Evolutionary conservation across 345 rosid genomes (phyloP).

Genomic region (Erodium maritimum): DNA sequence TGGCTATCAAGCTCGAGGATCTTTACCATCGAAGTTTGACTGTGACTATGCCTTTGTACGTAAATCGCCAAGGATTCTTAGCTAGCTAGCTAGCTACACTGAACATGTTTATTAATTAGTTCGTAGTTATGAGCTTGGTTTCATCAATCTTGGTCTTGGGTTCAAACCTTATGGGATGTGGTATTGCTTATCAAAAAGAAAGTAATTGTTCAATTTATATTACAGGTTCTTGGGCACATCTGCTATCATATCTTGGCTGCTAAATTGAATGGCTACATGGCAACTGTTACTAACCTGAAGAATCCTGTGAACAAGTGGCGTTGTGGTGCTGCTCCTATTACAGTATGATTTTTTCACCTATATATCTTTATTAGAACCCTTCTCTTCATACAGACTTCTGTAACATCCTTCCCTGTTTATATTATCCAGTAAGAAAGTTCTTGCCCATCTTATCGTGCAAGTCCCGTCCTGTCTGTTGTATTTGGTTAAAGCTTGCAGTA

Average conservation of each 20-base stretch:
- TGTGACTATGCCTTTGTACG: conserved; percentile 96
- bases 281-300: conserved; percentile 81
- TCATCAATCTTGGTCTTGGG: no score
- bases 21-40: conserved; percentile 92
- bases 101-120: neutral
- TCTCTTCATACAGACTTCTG: neutral
- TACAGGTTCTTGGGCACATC: conserved; percentile 86
- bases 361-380: neutral
- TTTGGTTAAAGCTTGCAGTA: no score
- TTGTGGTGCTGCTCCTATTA: conserved; percentile 91
- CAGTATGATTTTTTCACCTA: conserved; percentile 41
- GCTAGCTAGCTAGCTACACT: neutral
- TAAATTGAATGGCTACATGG: conserved; percentile 93
- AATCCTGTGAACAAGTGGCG: conserved; percentile 91
- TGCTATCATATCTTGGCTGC: conserved; percentile 90
- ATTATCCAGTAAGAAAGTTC: neutral
- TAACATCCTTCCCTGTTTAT: neutral
- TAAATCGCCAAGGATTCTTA: conserved; percentile 8
- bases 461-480: neutral
- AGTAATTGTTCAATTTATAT: neutral
- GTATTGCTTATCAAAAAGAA: no score
- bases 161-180: no score
- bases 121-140: no score
- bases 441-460: neutral
- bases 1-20: conserved; percentile 99